Evolutionary conservation across 805 yeast species (phyloP).

Genomic region (Kregervanrija pseudodelftensis): DNA sequence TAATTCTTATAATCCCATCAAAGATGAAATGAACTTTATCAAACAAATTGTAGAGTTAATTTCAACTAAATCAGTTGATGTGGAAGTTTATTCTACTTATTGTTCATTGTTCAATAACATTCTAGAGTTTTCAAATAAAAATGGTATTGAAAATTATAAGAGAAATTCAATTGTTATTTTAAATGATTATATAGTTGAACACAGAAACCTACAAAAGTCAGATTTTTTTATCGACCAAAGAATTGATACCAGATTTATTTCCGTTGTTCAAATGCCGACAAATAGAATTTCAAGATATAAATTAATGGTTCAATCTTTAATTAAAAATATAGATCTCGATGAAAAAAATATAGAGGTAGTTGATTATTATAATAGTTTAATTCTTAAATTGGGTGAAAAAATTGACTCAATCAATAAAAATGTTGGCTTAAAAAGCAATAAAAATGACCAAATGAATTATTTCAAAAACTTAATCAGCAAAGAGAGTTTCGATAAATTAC

Average conservation of each 20-base stretch:
- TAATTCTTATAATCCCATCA: slow-evolving; percentile 15
- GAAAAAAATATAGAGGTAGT: slow-evolving; percentile 18
- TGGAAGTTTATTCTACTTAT: slow-evolving; percentile 19
- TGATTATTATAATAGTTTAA: slow-evolving; percentile 17
- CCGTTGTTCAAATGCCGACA: slow-evolving; percentile 49
- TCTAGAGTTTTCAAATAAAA: slow-evolving; percentile 14
- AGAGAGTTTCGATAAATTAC: slow-evolving; percentile 6
- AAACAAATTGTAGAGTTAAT: slow-evolving; percentile 15
- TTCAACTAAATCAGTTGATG: slow-evolving; percentile 15
- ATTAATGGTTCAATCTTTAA: slow-evolving; percentile 39
- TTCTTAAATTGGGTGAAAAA: slow-evolving; percentile 16
- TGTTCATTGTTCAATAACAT: slow-evolving; percentile 21
- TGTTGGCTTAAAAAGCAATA: slow-evolving; percentile 14
- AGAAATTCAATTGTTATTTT: slow-evolving; percentile 15
- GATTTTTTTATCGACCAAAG: slow-evolving; percentile 30
- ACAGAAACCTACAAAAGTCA: slow-evolving; percentile 6
- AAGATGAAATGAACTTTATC: slow-evolving; percentile 16
- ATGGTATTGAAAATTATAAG: slow-evolving; percentile 20
- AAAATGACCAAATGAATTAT: slow-evolving; percentile 11
- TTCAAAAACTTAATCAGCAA: slow-evolving; percentile 12
- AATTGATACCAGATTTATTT: slow-evolving; percentile 45
- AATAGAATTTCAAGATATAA: slow-evolving; percentile 43
- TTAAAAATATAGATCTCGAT: slow-evolving; percentile 19
- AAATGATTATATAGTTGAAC: slow-evolving; percentile 24
- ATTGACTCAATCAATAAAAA: slow-evolving; percentile 18